Conservation (phyloP, 148 eudicot species). For the Silene uniflora region DNA sequence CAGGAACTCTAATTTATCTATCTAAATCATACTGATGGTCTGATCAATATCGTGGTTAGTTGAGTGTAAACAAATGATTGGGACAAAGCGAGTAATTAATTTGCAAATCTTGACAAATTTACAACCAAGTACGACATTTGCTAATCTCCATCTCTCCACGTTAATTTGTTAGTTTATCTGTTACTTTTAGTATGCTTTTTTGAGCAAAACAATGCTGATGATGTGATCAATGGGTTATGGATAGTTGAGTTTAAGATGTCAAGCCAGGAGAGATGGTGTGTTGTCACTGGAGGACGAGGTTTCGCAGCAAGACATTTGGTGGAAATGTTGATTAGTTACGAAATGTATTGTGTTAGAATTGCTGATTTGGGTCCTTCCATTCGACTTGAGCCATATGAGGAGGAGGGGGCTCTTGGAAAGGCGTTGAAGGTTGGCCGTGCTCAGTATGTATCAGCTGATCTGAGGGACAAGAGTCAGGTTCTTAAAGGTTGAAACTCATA, state of each 20-base stretch:
- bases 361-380: slow-evolving; percentile 61
- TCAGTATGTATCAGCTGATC: slow-evolving; percentile 61
- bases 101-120: no score
- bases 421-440: slow-evolving; percentile 67
- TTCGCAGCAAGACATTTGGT: slow-evolving; percentile 88
- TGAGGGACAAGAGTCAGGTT: slow-evolving; percentile 68
- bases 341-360: slow-evolving; percentile 58
- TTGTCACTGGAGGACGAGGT: slow-evolving; percentile 89
- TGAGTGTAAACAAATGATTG: no score
- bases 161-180: no score
- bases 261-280: slow-evolving; percentile 68
- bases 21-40: no score
- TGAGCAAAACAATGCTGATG: background rate
- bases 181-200: no score
- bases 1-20: no score
- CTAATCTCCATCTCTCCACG: no score
- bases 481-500: slow-evolving; percentile 43
- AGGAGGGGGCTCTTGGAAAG: slow-evolving; percentile 57
- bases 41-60: no score
- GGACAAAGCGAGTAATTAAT: no score
- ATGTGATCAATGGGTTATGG: background rate
- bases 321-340: slow-evolving; percentile 67
- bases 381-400: slow-evolving; percentile 56
- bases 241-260: slow-evolving; percentile 12
- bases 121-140: no score